phyloP scores from a whole-genome alignment of 2,329 filamentous ascomycete genomes.

The Cladorrhinum sp. region DNA sequence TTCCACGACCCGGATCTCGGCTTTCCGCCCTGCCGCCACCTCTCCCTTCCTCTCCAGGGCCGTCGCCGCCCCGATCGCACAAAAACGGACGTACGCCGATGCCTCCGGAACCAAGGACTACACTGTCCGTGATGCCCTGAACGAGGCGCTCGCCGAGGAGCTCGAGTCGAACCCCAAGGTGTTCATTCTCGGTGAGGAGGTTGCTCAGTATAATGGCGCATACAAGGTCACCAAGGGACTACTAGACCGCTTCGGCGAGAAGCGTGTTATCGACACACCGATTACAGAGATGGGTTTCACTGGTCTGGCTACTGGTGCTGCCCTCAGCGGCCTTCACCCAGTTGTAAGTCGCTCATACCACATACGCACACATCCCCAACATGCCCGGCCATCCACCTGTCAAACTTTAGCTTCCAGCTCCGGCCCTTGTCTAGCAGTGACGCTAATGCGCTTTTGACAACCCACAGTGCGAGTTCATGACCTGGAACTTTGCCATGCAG shows the following conservation, averaged over 20 bases:
- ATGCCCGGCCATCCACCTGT: neutral
- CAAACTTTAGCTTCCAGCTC: neutral
- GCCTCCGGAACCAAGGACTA: constrained; percentile 75
- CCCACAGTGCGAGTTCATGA: constrained; percentile 95
- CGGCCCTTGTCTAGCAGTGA: neutral
- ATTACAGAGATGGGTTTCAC: constrained; percentile 97
- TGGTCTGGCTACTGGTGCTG: constrained; percentile 91
- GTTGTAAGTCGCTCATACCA: constrained; percentile 67
- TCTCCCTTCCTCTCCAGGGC: constrained; percentile 28
- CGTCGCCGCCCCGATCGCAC: constrained; percentile 36
- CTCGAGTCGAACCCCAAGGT: constrained; percentile 92
- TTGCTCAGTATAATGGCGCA: constrained; percentile 99
- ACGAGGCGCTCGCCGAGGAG: constrained; percentile 97
- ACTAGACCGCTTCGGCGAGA: constrained; percentile 93
- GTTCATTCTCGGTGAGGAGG: constrained; percentile 95
- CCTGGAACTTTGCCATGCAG: constrained; percentile 99
- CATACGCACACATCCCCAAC: neutral
- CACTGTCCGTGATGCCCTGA: constrained; percentile 94
- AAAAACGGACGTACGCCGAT: constrained; percentile 56
- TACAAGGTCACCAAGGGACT: constrained; percentile 99
- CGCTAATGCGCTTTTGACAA: constrained; percentile 5
- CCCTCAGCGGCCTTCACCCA: constrained; percentile 89
- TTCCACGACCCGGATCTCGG: constrained; percentile 34
- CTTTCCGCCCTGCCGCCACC: constrained; percentile 26
- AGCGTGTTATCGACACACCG: constrained; percentile 95